These are phyloP conservation scores for Neurospora sp. DNA, from an alignment of 495 filamentous ascomycete species.

Conservation along the genomic window DNA sequence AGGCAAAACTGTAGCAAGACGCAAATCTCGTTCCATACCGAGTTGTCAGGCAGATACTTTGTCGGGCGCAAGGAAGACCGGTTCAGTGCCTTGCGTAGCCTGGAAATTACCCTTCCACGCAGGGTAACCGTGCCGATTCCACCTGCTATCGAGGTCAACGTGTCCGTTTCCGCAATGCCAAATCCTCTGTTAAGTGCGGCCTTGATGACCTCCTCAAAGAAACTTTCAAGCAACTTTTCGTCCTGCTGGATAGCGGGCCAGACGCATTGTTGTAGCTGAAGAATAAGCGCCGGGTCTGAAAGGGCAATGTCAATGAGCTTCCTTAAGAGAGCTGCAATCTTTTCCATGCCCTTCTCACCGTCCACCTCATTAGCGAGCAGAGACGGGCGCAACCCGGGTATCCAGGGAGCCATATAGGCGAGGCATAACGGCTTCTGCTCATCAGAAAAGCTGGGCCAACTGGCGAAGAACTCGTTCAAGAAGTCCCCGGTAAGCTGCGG, in stretches of 20 bases:
- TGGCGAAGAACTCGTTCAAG: conserved; percentile 56
- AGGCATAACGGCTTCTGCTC: conserved; percentile 53
- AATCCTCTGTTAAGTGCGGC: conserved; percentile 44
- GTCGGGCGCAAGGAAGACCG: conserved; percentile 52
- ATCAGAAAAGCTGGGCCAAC: conserved; percentile 54
- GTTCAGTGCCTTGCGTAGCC: conserved; percentile 52
- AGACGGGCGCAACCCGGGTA: conserved; percentile 44
- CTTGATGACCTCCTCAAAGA: conserved; percentile 54
- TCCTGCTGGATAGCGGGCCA: conserved; percentile 54
- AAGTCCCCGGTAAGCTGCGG: conserved; percentile 58
- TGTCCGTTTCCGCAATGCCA: conserved; percentile 47
- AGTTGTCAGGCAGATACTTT: conserved; percentile 48
- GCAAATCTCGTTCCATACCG: conserved; percentile 54
- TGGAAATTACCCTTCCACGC: conserved; percentile 48
- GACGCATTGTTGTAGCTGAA: conserved; percentile 47
- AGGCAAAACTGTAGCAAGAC: conserved; percentile 52
- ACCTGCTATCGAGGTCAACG: conserved; percentile 47
- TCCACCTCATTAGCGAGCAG: conserved; percentile 46
- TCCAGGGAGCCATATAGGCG: conserved; percentile 58
- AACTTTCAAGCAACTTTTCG: conserved; percentile 49
- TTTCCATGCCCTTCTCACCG: conserved; percentile 50
- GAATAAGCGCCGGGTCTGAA: conserved; percentile 43
- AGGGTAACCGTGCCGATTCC: conserved; percentile 52
- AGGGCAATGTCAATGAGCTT: conserved; percentile 53
- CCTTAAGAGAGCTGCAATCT: conserved; percentile 47